phyloP scores from a whole-genome alignment of 208 protist genomes.

The Leishmania martiniquensis region DNA sequence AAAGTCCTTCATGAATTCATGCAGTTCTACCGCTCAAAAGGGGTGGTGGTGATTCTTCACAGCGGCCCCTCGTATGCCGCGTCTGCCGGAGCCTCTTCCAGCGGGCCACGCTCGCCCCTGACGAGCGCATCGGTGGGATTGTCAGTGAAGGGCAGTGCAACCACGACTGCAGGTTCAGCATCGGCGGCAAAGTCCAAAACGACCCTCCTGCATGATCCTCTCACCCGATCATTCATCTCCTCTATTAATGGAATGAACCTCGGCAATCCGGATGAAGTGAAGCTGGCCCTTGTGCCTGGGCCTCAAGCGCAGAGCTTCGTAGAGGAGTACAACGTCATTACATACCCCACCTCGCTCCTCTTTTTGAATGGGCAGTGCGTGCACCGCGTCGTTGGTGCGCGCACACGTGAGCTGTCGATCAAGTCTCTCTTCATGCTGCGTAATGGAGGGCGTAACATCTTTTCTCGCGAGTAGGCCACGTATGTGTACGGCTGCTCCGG shows the following conservation, averaged over 20 bases:
- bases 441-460: conserved; percentile 71
- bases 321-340: conserved; percentile 73
- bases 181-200: conserved; percentile 7
- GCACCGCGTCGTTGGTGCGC: conserved; percentile 66
- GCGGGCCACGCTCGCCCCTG: conserved; percentile 7
- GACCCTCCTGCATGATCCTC: conserved; percentile 45
- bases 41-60: conserved; percentile 73
- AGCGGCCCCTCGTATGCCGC: conserved; percentile 36
- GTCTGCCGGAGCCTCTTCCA: conserved; percentile 4
- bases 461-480: conserved; percentile 51
- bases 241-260: conserved; percentile 82
- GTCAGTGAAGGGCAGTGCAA: not conserved
- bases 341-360: conserved; percentile 75
- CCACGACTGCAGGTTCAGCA: not conserved
- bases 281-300: conserved; percentile 78
- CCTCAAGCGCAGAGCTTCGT: conserved; percentile 60
- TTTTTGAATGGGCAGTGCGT: conserved; percentile 78
- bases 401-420: conserved; percentile 75
- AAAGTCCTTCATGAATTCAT: conserved; percentile 74
- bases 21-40: conserved; percentile 59
- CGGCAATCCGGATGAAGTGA: conserved; percentile 76
- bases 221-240: conserved; percentile 79
- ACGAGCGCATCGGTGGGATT: conserved; percentile 5
- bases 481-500: not conserved
- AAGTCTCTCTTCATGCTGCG: conserved; percentile 86